Evolutionary conservation across 139 green algal species (phyloP).

Genomic region (Pleodorina starrii): DNA sequence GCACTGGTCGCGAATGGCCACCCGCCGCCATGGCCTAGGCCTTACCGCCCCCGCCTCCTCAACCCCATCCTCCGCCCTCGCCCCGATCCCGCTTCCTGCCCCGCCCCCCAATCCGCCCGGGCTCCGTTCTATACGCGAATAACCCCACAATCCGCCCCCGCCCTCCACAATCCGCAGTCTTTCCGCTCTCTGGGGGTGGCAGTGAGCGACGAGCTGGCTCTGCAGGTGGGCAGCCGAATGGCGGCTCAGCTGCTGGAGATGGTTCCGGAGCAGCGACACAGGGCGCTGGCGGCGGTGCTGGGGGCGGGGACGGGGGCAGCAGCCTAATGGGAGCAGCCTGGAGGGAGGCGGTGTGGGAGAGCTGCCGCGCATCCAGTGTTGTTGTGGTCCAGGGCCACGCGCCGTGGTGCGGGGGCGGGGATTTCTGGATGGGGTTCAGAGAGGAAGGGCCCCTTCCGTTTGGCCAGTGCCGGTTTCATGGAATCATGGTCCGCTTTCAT

Average conservation of each 20-base stretch:
- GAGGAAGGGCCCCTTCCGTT: too few species aligned
- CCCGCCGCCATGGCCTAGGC: too few species aligned
- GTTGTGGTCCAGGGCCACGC: neutral
- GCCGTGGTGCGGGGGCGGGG: too few species aligned
- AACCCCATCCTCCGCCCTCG: too few species aligned
- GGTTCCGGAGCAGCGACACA: neutral
- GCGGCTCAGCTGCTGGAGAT: conserved; percentile 16
- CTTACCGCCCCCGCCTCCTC: too few species aligned
- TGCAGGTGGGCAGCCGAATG: conserved; percentile 17
- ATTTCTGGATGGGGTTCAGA: neutral
- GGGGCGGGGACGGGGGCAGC: neutral
- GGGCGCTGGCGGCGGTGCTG: conserved; percentile 13
- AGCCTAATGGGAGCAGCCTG: neutral
- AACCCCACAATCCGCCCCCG: neutral
- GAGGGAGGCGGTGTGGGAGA: neutral
- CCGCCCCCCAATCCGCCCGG: neutral
- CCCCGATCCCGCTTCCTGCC: too few species aligned
- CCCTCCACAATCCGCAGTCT: conserved; percentile 1
- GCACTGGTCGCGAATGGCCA: too few species aligned
- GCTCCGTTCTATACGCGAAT: too few species aligned
- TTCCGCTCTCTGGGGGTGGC: conserved; percentile 10
- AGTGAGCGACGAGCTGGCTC: neutral
- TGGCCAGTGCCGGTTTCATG: too few species aligned
- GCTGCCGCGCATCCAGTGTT: neutral
- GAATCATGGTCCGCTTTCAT: too few species aligned